Base-by-base conservation (phyloP, 1,284 basidiomycete genomes). In the Boletus sp. region DNA sequence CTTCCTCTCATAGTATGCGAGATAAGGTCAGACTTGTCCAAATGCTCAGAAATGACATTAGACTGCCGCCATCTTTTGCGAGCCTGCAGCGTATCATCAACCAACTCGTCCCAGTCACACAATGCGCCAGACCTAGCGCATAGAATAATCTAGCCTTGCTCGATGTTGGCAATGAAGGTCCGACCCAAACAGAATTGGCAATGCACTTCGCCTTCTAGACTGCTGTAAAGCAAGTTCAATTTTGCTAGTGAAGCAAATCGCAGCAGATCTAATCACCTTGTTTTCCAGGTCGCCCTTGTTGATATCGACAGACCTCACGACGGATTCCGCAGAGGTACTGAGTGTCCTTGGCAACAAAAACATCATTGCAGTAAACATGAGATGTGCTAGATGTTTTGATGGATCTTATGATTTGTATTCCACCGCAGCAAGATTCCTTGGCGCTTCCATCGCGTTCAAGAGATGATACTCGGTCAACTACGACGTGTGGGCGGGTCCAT, bases 121-220 rank as follows among this genome's bases (percentile, higher is more conserved):
- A 67, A 35, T 76, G 75, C 51, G 70, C 74, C 22, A 67, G 66
- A 14, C 71, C 68, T 2, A 74, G 73, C 20, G 68, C 62, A 32
- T 76, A 69, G 69, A 75, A 75, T 52, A 73, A 76, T 55, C 63
- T 77, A 19, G 74, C 76, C 54, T 57, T 77, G 59, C 63, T 77
- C 23, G 72, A 77, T 52, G 74, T 76, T 17, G 75, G 75, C 7
- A 76, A 77, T 51, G 44, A 56, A 5, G 74, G 71, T 5, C 51
- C 77, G 23, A 72, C 72, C 1, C 46, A 53, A 12, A 62, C 57
- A 2, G 75, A 77, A 46, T 75, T 75, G 54, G 70, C 71, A 45
- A 74, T 70, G 9, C 74, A 78, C 46, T 77, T 77, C 41, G 70
- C 72, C 1, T 75, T 76, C 46, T 77, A 74, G 74, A 49, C 53